Evolutionary conservation across 2,329 filamentous ascomycete species (phyloP), one percentile per base, ranked within the genome.

Genomic region (Colletotrichum liaoningense): DNA sequence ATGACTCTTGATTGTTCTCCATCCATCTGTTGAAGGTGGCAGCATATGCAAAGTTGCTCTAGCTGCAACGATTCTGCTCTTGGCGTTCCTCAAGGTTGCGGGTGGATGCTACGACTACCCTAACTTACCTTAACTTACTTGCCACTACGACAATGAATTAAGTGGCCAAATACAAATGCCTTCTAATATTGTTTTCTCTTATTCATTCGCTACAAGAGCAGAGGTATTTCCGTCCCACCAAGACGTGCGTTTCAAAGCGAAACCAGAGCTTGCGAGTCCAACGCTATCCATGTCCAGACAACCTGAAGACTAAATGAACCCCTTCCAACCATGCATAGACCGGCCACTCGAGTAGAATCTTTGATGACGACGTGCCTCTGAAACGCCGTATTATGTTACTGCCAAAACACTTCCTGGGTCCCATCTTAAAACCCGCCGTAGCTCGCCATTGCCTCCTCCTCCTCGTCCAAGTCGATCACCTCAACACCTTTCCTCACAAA

Each of bases 381-480:
- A 14, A 73, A 71, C 60, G 56, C 70, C 70, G n/a, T 57, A 35
- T 22, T 52, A 73, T 70, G 67, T 63, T 52, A 38, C 28, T 56
- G 24, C 35, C 28, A 60, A 55, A 11, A 5, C 12, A 11, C 49
- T 46, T 14, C 16, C 16, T 30, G 33, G 4, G 11, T 12, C 30
- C n/a, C 9, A 30, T 4, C 30, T 70, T 35, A 73, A 28, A 81
- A 86, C 9, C 83, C 84, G 9, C 83, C 85, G 76, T 86, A 88
- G 33, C 67, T 84, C 56, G 86, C 84, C 81, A 87, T 82, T 16
- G 82, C 84, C 75, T 86, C 87, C 72, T 88, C 86, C 55, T 89
- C 86, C 16, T 90, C 88, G 46, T 89, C 87, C 24, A 85, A 73
- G 49, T 83, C 79, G 35, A 83, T 74, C 35, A 79, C 71, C 26